phyloP scores from a whole-genome alignment of 2,329 filamentous ascomycete species.

The Diaporthe amygdali region DNA sequence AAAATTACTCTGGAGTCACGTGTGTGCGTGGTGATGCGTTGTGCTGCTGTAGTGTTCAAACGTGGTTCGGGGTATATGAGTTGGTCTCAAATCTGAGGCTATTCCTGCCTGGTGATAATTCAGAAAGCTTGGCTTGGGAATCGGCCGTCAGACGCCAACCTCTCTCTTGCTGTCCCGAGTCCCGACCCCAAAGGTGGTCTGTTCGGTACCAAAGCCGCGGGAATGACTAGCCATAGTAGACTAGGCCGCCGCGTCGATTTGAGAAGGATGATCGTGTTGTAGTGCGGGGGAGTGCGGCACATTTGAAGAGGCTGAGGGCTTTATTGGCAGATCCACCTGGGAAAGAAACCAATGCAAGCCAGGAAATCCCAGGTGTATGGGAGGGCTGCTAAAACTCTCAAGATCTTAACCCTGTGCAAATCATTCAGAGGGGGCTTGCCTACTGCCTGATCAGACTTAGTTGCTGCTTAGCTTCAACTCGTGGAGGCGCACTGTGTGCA shows the following conservation, averaged over 20 bases:
- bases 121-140: constrained; percentile 5
- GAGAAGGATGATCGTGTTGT: constrained; percentile 16
- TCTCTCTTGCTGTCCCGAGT: constrained; percentile 10
- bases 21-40: constrained; percentile 22
- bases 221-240: constrained; percentile 14
- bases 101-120: constrained; percentile 15
- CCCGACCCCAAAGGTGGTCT: constrained; percentile 7
- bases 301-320: constrained; percentile 6
- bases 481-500: constrained; percentile 9
- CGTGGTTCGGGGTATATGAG: constrained; percentile 11
- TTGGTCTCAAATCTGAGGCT: constrained; percentile 17
- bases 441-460: constrained; percentile 21
- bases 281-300: constrained; percentile 19
- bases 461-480: background rate
- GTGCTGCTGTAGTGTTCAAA: constrained; percentile 20
- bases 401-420: constrained; percentile 20
- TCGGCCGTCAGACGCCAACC: constrained; percentile 12
- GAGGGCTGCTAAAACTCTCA: constrained; percentile 15
- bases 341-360: constrained; percentile 14
- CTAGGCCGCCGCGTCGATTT: constrained; percentile 8
- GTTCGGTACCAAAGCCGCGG: constrained; percentile 18
- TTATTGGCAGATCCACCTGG: constrained; percentile 12
- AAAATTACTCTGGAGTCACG: constrained; percentile 18
- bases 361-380: constrained; percentile 19
- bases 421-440: background rate